Base-by-base conservation (phyloP, 345 rosid genomes). In the Hibiscus mutabilis region DNA sequence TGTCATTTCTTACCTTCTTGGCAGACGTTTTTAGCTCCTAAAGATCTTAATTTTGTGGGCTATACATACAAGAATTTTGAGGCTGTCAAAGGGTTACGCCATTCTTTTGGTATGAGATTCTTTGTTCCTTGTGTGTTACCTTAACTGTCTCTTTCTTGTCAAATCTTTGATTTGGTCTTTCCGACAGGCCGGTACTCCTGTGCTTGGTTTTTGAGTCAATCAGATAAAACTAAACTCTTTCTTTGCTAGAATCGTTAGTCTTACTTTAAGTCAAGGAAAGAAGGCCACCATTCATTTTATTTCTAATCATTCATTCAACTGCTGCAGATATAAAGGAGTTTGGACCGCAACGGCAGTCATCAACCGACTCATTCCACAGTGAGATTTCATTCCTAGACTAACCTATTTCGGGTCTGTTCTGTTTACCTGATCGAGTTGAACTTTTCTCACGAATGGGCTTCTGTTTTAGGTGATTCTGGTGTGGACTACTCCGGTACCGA, bases 41-140 rank as follows among this genome's bases (percentile, higher is more conserved):
- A 93, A 81, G 91, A 88, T 70, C 86, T 89, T 75, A 87, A 82
- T 79, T 93, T 93, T 68, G 98, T 91, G 72, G 98, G 98, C 27
- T 93, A 93, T 70, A 91, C 97, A 13, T 91, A 89, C 85, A 93
- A 85, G 86, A 91, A 93, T 76, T 88, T 88, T 13, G 93, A 85
- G 58, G 98, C 96, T 27, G 83, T 93, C 53, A 92, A 88, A 81
- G 89, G 87, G 31, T 72, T 82, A 21, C 83, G 72, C 55, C 85
- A 73, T 69, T 79, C 79, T 46, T 75, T 81, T 74, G 96, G 96
- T 92, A 82, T 52, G 77, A 21, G 16, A 68, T 52, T 18, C 18
- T 6, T 14, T 44, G 33, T 44, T 44, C 12, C 19, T 14, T 14
- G 18, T 14, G 63, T 59, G 18, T 59, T 27, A 25, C 33, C 37